Base-by-base conservation (phyloP, 371 early-diverging fungal genomes). In the Chytridium lagenaria region DNA sequence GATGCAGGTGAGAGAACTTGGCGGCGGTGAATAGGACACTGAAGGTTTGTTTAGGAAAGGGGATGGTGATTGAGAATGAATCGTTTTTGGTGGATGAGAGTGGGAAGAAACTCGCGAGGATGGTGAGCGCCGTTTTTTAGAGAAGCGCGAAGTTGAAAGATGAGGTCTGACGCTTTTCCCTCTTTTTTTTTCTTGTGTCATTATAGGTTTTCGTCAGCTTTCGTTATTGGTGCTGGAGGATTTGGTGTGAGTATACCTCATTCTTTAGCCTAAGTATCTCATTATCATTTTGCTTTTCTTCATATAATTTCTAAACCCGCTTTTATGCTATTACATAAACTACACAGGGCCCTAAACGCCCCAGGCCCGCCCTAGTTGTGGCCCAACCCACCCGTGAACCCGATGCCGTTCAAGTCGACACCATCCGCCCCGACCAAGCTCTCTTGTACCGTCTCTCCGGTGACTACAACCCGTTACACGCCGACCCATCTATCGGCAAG, bases 401-500 rank as follows among this genome's bases (percentile, higher is more conserved):
- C 3, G 89, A 91, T 80, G 84, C 73, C 15, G 71, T 81, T 23
- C 81, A 84, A 50, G 72, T 68, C 5, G 82, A 79, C 69, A 59
- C 66, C 36, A 88, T 90, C 2, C 70, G 75, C 22, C 76, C 72
- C 10, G 82, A 85, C 23, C 88, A 90, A 67, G 92, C 92, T 22
- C 80, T 90, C 49, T 74, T 92, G 23, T 91, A 88, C 75, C 88
- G 92, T 67, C 76, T 91, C 31, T 88, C 87, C 12, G 26, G 74
- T 37, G 91, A 91, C 73, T 90, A 85, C 76, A 91, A 91, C 77
- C 89, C 89, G 1, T 74, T 91, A 34, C 92, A 92, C 77, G 84
- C 85, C 34, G 92, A 91, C 73, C 81, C 86, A 2, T 68, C 78
- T 1, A 75, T 91, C 49, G 88, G 90, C 5, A 88, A 87, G 22